Conservation (phyloP, 2,329 filamentous ascomycete genomes). For the Talaromyces islandicus region DNA sequence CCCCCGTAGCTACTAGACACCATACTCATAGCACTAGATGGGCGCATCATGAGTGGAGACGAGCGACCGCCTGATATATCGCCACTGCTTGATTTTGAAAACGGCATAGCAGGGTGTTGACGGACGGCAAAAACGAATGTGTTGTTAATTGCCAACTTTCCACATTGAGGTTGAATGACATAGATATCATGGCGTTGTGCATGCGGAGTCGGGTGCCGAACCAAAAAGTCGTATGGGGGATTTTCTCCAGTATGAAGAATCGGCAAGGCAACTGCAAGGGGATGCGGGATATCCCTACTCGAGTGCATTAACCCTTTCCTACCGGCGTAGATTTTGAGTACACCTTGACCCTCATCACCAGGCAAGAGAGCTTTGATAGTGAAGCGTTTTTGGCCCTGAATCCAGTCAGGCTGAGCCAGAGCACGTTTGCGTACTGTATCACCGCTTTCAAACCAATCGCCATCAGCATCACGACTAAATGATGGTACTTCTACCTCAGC, state of each 20-base stretch:
- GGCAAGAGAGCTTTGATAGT: constrained; percentile 89
- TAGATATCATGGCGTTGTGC: constrained; percentile 97
- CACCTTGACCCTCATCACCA: constrained; percentile 81
- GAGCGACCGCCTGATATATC: constrained; percentile 36
- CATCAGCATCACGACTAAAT: constrained; percentile 76
- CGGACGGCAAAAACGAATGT: constrained; percentile 96
- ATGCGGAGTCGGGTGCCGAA: constrained; percentile 90
- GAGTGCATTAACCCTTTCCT: constrained; percentile 95
- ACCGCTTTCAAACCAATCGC: constrained; percentile 88
- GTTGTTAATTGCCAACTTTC: constrained; percentile 82
- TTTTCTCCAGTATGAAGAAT: constrained; percentile 88
- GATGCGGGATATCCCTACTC: constrained; percentile 91
- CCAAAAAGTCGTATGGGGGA: constrained; percentile 87
- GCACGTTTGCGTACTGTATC: constrained; percentile 80
- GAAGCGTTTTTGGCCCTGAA: constrained; percentile 78
- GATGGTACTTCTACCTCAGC: constrained; percentile 85
- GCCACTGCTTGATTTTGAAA: constrained; percentile 10
- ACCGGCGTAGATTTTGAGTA: constrained; percentile 87
- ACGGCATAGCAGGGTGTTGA: constrained; percentile 70
- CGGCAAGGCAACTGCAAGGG: constrained; percentile 81
- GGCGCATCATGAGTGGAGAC: constrained; percentile 47
- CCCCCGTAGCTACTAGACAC: constrained; percentile 49
- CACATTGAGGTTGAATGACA: constrained; percentile 91
- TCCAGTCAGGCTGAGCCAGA: constrained; percentile 87
- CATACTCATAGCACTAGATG: constrained; percentile 56